Conservation (phyloP, 371 early-diverging fungal species). For the Funneliformis caledonium region DNA sequence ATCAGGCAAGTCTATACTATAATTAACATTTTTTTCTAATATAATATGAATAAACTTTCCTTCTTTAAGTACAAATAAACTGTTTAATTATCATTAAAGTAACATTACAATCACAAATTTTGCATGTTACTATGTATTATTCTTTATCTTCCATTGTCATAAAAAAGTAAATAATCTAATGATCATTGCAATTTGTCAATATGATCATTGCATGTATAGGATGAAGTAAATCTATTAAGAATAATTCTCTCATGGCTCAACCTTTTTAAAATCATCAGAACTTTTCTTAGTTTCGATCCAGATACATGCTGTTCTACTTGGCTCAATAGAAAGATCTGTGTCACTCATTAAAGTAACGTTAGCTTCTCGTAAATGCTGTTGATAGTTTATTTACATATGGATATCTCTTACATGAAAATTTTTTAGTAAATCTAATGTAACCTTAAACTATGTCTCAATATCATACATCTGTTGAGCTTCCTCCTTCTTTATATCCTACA, state of each 20-base stretch:
- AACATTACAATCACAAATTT: conserved; percentile 8
- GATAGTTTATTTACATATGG: conserved; percentile 25
- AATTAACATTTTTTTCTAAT: neutral
- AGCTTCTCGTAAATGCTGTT: conserved; percentile 18
- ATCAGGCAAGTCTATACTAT: conserved; percentile 18
- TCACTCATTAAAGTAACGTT: conserved; percentile 28
- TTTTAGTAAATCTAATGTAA: too few species aligned
- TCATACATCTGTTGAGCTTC: conserved; percentile 33
- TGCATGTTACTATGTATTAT: conserved; percentile 8
- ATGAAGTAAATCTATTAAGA: conserved; percentile 25
- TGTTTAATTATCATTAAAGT: conserved; percentile 28
- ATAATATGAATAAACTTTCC: neutral
- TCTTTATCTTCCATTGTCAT: neutral
- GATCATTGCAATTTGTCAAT: conserved; percentile 30
- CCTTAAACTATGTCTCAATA: conserved; percentile 24
- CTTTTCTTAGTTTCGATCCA: conserved; percentile 34
- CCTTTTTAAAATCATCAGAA: conserved; percentile 23
- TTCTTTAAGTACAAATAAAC: conserved; percentile 36
- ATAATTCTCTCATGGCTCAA: conserved; percentile 25
- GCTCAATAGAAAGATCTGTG: conserved; percentile 24
- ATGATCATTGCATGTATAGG: conserved; percentile 16
- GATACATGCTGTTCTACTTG: conserved; percentile 7
- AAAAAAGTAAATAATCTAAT: conserved; percentile 33
- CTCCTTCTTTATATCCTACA: conserved; percentile 18
- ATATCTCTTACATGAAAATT: conserved; percentile 22